phyloP scores from a whole-genome alignment of 2,329 filamentous ascomycete species.

The Diaporthe citri region DNA sequence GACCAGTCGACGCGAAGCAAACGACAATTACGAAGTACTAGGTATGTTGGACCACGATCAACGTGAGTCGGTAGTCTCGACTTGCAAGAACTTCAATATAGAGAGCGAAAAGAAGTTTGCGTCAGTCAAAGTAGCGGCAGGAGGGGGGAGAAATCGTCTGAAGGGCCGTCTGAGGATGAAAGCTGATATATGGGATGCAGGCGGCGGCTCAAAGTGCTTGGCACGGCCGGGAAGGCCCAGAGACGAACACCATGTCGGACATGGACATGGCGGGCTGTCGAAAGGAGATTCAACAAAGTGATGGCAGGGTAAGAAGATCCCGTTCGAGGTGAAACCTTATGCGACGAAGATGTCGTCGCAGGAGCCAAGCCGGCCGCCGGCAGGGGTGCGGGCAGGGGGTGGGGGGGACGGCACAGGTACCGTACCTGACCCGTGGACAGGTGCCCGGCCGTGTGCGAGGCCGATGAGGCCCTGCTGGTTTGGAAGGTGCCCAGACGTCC shows the following conservation, averaged over 20 bases:
- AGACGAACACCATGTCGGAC: constrained; percentile 29
- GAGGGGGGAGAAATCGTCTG: constrained; percentile 30
- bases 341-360: constrained; percentile 46
- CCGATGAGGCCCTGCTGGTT: constrained; percentile 14
- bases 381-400: constrained; percentile 27
- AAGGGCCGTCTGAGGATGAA: constrained; percentile 25
- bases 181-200: constrained; percentile 38
- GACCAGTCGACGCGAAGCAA: constrained; percentile 28
- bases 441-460: constrained; percentile 4
- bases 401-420: constrained; percentile 40
- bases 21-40: constrained; percentile 36
- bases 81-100: constrained; percentile 43
- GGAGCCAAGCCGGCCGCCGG: constrained; percentile 36
- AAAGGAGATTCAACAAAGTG: constrained; percentile 28
- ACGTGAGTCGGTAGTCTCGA: constrained; percentile 49
- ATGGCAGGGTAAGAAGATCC: constrained; percentile 46
- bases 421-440: background rate
- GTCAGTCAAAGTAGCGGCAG: constrained; percentile 31
- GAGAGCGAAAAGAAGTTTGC: constrained; percentile 39
- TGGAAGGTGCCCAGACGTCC: constrained; percentile 20
- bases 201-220: constrained; percentile 29
- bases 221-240: constrained; percentile 31
- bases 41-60: constrained; percentile 47
- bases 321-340: constrained; percentile 48
- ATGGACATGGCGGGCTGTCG: constrained; percentile 33